Evolutionary conservation across 2,329 filamentous ascomycete genomes (phyloP), one percentile per base, ranked within the genome.

Genomic region (Aspergillus sp.): DNA sequence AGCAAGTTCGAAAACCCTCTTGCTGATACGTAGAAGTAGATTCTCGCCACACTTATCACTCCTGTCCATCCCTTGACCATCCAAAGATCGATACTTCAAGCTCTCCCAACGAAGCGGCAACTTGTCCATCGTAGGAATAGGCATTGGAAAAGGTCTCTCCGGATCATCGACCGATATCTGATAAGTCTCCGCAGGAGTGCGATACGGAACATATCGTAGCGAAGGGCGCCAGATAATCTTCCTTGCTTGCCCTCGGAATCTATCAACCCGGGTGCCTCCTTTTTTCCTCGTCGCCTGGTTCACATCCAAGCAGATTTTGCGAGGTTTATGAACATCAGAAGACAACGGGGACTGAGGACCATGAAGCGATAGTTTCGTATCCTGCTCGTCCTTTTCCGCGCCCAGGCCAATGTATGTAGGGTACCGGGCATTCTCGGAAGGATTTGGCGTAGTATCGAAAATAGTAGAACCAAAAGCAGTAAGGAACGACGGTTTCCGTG

Each of bases 401-500:
- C 33, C 15, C 33, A 17, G 13, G 4, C 33, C 5, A 6, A n/a
- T 7, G 33, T 35, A 35, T n/a, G n/a, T 35, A 35, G 13, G n/a
- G 17, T 22, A 39, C 12, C 22, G 15, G 5, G 17, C 37, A 39
- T 39, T 39, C 37, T 39, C 37, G 46, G 22, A 35, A 6, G 33
- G 20, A 27, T 53, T 49, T 5, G 44, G 47, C 2, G 19, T 12
- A 13, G 33, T 13, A 13, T 30, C 17, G 5, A 22, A 22, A 41
- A 20, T 25, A 12, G 17, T 17, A 13, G 32, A 10, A 2, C 45
- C 42, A 22, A 49, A 23, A 25, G 37, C 19, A 10, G 50, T 44
- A n/a, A 54, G 47, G 33, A 49, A 52, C 9, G 41, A 33, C 20
- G 54, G 54, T 33, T 56, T 56, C 3, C 44, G 48, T n/a, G 52